A percentile compares a stretch with the other conserved stretches of the same genome.
These are phyloP conservation scores for Beverwykella pulmonaria DNA, from an alignment of 495 filamentous ascomycete species.

Conservation along the genomic window DNA sequence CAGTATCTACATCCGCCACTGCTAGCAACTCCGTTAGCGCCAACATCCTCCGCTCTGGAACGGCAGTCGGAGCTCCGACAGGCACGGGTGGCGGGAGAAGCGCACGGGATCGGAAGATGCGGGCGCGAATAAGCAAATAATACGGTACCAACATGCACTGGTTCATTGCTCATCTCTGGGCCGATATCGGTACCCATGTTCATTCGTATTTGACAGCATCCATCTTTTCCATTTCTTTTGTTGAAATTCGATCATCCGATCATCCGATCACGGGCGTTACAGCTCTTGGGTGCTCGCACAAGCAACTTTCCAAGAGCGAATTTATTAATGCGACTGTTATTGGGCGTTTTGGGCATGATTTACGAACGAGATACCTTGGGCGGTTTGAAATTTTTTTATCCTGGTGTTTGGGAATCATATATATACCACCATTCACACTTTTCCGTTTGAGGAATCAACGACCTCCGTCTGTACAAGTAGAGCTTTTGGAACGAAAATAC, in stretches of 20 bases:
- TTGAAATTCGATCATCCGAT: too few species aligned
- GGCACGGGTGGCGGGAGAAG: constrained; percentile 31
- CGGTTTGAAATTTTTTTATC: not conserved
- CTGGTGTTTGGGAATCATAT: not conserved
- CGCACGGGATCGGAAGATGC: constrained; percentile 33
- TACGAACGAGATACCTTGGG: not conserved
- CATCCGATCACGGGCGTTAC: too few species aligned
- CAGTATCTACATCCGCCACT: not conserved
- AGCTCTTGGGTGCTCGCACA: too few species aligned
- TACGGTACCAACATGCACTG: too few species aligned
- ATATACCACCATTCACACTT: too few species aligned
- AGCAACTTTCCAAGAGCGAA: not conserved
- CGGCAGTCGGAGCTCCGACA: not conserved
- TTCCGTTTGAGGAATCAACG: too few species aligned
- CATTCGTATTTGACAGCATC: too few species aligned
- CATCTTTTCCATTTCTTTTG: too few species aligned
- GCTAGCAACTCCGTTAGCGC: not conserved
- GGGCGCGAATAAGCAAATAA: constrained; percentile 28
- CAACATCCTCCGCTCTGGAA: not conserved
- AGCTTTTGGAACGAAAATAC: too few species aligned
- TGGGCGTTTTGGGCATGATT: not conserved
- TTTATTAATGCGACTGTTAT: not conserved
- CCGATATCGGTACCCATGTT: not conserved
- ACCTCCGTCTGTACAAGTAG: too few species aligned
- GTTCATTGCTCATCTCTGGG: too few species aligned